Conservation (phyloP, 345 rosid species). For the Psidium friedrichsthalianum region DNA sequence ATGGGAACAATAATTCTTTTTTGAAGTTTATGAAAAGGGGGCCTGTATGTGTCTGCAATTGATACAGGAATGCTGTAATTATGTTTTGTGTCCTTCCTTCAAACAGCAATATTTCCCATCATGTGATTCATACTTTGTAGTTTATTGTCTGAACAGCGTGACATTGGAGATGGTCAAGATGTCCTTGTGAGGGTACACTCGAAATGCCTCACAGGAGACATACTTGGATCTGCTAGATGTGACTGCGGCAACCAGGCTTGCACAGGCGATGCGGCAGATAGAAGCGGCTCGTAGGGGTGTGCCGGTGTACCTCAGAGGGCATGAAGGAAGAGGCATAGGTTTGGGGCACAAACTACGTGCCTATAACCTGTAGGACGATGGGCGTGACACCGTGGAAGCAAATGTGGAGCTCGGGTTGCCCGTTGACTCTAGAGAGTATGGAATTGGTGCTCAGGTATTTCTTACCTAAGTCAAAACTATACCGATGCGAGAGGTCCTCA, state of each 20-base stretch:
- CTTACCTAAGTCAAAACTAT: neutral
- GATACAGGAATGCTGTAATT: neutral
- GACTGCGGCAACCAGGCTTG: neutral
- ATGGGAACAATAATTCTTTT: neutral
- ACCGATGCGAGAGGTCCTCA: neutral
- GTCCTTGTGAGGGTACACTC: neutral
- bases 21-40: neutral
- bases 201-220: neutral
- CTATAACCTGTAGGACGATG: neutral
- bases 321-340: neutral
- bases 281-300: neutral
- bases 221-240: neutral
- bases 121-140: neutral
- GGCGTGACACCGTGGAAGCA: conserved; percentile 17
- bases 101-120: neutral
- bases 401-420: conserved; percentile 86
- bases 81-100: neutral
- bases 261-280: neutral
- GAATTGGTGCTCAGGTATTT: conserved; percentile 90
- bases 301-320: neutral
- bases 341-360: neutral
- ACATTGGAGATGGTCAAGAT: neutral
- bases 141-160: neutral
- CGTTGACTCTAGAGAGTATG: conserved; percentile 91
- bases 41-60: neutral